phyloP scores from a whole-genome alignment of 768 basidiomycete species.

The Pulveroboletus frians region DNA sequence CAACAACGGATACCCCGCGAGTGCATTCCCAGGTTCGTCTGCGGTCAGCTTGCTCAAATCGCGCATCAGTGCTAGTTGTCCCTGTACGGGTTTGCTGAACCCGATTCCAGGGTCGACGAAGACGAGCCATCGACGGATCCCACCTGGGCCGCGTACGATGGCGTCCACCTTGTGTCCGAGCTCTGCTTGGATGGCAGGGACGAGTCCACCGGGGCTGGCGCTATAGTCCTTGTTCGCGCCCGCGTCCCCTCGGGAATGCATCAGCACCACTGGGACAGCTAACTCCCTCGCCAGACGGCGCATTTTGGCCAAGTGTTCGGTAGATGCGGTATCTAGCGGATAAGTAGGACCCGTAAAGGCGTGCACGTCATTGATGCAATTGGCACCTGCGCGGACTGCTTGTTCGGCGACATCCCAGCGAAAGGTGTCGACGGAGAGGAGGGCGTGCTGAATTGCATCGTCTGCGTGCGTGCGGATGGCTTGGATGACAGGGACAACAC shows the following conservation, averaged over 20 bases:
- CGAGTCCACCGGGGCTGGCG: constrained; percentile 44
- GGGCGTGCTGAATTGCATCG: constrained; percentile 4
- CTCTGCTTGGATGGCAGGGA: constrained; percentile 70
- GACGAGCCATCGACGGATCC: constrained; percentile 83
- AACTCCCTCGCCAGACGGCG: constrained; percentile 56
- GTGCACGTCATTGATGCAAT: constrained; percentile 91
- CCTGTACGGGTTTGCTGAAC: constrained; percentile 81
- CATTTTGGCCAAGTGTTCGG: constrained; percentile 53
- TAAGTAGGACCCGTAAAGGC: constrained; percentile 67
- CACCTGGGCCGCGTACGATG: constrained; percentile 62
- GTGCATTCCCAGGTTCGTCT: constrained; percentile 41
- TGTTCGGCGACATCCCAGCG: constrained; percentile 19
- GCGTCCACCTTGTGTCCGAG: constrained; percentile 62
- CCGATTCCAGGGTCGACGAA: constrained; percentile 87
- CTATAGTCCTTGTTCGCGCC: constrained; percentile 64
- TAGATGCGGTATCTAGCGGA: constrained; percentile 26
- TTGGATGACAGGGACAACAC: constrained; percentile 69
- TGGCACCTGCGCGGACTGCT: constrained; percentile 67
- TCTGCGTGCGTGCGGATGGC: constrained; percentile 43
- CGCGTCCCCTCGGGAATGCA: constrained; percentile 92
- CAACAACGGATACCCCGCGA: constrained; percentile 59
- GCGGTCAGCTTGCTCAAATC: constrained; percentile 43
- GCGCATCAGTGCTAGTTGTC: constrained; percentile 66
- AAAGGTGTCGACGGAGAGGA: constrained; percentile 29
- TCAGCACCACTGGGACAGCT: constrained; percentile 79